A percentile compares a stretch with the other conserved stretches of the same genome.
Evolutionary conservation across 164 flowering plant genomes (phyloP).

Genomic region (Magnolia sinica): DNA sequence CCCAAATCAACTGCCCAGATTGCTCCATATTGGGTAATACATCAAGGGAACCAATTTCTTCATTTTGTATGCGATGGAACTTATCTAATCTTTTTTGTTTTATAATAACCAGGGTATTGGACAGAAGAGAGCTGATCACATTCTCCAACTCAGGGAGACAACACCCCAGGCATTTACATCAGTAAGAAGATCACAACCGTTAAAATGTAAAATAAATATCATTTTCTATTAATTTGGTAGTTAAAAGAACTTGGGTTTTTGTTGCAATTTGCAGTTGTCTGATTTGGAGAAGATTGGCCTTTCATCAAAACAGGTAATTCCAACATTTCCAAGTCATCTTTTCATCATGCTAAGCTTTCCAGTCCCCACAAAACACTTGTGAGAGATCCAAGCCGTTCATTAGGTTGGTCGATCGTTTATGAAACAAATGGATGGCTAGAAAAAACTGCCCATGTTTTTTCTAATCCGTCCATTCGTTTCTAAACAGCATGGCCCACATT

Average conservation of each 20-base stretch:
- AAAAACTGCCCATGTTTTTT: too few species aligned
- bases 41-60: neutral
- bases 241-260: conserved; percentile 7
- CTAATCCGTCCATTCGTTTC: too few species aligned
- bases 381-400: too few species aligned
- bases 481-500: too few species aligned
- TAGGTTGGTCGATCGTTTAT: too few species aligned
- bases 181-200: conserved; percentile 37
- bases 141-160: conserved; percentile 64
- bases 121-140: conserved; percentile 61
- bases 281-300: conserved; percentile 88
- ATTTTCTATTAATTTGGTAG: neutral
- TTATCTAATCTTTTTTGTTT: neutral
- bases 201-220: neutral
- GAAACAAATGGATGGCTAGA: too few species aligned
- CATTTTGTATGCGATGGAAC: neutral
- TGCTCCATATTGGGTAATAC: neutral
- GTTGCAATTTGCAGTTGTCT: conserved; percentile 45
- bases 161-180: conserved; percentile 57
- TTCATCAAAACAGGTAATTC: conserved; percentile 73
- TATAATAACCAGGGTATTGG: conserved; percentile 72
- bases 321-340: neutral
- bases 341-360: too few species aligned
- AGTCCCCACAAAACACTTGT: too few species aligned
- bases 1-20: neutral